Evolutionary conservation across 768 basidiomycete species (phyloP).

Genomic region (Pisolithus orientalis): DNA sequence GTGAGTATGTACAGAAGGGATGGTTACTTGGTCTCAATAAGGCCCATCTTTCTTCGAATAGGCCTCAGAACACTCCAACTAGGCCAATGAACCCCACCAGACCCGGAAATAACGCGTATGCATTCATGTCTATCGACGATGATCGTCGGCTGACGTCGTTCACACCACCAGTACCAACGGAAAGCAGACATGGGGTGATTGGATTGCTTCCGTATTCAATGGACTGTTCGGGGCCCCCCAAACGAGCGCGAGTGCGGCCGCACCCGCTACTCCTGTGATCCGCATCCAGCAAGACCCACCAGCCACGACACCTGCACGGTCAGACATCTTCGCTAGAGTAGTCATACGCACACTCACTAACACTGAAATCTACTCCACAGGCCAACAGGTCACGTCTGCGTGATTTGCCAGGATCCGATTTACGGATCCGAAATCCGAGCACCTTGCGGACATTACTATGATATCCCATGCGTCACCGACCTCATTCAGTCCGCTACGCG

Average conservation of each 20-base stretch:
- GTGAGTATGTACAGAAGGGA: slow-evolving; percentile 2
- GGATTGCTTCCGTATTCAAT: slow-evolving; percentile 12
- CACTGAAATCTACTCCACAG: not conserved
- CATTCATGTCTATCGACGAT: no score
- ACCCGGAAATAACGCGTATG: no score
- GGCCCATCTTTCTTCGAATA: no score
- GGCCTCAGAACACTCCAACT: no score
- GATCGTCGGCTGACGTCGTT: not conserved
- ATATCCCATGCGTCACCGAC: slow-evolving; percentile 25
- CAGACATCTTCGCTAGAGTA: not conserved
- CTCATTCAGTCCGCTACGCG: slow-evolving; percentile 29
- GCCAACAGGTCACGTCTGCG: slow-evolving; percentile 27
- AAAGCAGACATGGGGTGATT: slow-evolving; percentile 12
- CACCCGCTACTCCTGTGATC: not conserved
- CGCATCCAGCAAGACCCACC: not conserved
- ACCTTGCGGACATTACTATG: slow-evolving; percentile 32
- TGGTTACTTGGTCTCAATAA: not conserved
- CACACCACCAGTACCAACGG: not conserved
- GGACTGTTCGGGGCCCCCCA: not conserved
- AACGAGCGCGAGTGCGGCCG: no score
- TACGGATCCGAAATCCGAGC: slow-evolving; percentile 18
- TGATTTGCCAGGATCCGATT: slow-evolving; percentile 31
- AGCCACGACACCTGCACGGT: slow-evolving; percentile 5
- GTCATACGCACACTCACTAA: not conserved
- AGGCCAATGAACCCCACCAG: no score